Evolutionary conservation across 1,139 yeast species (phyloP), one percentile per base, ranked within the genome.

Genomic region (Nakaseomyces nivariensis): DNA sequence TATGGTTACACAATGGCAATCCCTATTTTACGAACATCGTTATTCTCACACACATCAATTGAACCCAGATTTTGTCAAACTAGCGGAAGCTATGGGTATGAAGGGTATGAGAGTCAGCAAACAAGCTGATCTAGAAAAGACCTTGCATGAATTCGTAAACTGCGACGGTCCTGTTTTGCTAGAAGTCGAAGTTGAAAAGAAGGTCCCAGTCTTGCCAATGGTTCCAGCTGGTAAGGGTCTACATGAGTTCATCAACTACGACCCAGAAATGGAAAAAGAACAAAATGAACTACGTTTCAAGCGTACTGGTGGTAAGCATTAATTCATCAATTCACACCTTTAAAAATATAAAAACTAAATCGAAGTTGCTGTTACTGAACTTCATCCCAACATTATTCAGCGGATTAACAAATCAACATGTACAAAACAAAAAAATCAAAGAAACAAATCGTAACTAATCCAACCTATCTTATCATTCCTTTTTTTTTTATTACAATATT

Each of bases 1-100:
- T 67, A 92, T 92, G 98, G 98, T 92, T 52, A 92, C 97, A 24
- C 98, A 92, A 72, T 92, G 98, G 98, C 98, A 92, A 74, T 85
- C 96, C 17, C 75, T 92, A 56, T 92, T 92, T 75, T 92, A 92
- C 72, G 96, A 92, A 69, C 92, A 92, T 71, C 83, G 98, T 72
- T 92, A 87, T 69, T 78, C 97, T 9, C 97, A 92, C 72, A 90
- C 98, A 24, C 97, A 92, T 73, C 98, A 92, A 72, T 69, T 79
- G 57, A 90, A 90, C 71, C 98, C 98, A 50, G 83, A 92, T 68
- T 92, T 90, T 67, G 81, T 87, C 78, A 86, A 85, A 69, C 76
- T 92, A 53, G 95, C 97, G 29, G 96, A 92, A 47, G 82, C 96
- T 45, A 89, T 90, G 96, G 95, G 95, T 48, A 72, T 88, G 59